These are phyloP conservation scores for Fusarium multiceps DNA, from an alignment of 2,329 filamentous ascomycete species.

Conservation along the genomic window DNA sequence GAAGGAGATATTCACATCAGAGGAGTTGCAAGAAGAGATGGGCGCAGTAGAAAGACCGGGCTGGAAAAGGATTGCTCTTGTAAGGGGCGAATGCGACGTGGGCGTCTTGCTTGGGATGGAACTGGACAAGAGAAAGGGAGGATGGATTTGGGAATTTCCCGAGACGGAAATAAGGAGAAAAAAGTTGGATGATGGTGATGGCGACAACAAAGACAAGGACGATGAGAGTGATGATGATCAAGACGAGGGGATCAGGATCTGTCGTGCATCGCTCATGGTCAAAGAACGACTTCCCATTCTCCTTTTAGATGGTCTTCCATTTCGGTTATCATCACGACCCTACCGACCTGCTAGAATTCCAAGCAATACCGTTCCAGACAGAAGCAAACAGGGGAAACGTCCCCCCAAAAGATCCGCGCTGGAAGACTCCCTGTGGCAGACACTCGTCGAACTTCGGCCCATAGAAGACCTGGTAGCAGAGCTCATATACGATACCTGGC, in stretches of 20 bases:
- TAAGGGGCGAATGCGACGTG: constrained; percentile 40
- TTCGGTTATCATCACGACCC: constrained; percentile 5
- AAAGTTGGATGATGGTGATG: background rate
- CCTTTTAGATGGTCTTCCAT: constrained; percentile 39
- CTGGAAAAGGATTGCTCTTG: constrained; percentile 39
- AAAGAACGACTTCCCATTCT: constrained; percentile 40
- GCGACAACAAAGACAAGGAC: background rate
- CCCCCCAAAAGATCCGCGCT: constrained; percentile 26
- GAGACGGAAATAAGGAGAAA: constrained; percentile 26
- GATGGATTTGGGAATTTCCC: constrained; percentile 44
- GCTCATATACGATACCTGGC: constrained; percentile 45
- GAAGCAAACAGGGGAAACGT: background rate
- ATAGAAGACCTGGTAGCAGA: constrained; percentile 41
- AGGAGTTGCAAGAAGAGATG: constrained; percentile 39
- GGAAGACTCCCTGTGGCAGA: constrained; percentile 37
- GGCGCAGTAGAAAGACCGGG: constrained; percentile 26
- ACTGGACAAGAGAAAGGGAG: constrained; percentile 20
- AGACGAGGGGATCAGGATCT: constrained; percentile 39
- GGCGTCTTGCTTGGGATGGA: constrained; percentile 34
- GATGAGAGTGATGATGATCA: constrained; percentile 3
- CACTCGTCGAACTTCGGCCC: constrained; percentile 25
- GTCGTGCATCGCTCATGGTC: constrained; percentile 34
- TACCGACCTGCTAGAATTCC: constrained; percentile 13
- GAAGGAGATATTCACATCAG: constrained; percentile 22
- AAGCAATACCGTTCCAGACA: constrained; percentile 3